Conservation (phyloP, 495 filamentous ascomycete genomes). For the Hamigera avellanea region DNA sequence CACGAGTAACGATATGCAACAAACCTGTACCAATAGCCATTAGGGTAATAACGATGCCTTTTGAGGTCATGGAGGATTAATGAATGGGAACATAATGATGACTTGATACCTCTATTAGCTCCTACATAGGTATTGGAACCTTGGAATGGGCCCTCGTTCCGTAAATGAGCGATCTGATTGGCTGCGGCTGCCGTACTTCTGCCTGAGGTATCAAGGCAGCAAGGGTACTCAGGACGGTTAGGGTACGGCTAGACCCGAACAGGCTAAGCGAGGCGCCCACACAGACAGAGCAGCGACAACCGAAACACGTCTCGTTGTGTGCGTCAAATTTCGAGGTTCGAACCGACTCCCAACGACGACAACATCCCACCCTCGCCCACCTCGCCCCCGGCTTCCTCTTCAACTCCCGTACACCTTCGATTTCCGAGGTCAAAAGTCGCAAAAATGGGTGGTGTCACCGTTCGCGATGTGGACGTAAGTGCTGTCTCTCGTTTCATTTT, state of each 20-base stretch:
- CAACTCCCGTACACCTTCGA: constrained; percentile 20
- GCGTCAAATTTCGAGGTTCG: constrained; percentile 32
- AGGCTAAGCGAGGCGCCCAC: constrained; percentile 33
- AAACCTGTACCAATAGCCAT: too few relatives aligned
- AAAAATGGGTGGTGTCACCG: constrained; percentile 77
- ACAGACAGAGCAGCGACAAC: constrained; percentile 19
- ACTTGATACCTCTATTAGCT: too few relatives aligned
- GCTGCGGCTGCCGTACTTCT: background rate
- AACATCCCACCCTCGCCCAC: constrained; percentile 22
- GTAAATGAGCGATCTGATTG: too few relatives aligned
- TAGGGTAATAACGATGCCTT: too few relatives aligned
- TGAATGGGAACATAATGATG: too few relatives aligned
- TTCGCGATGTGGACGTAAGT: constrained; percentile 88
- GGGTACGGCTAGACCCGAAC: constrained; percentile 34
- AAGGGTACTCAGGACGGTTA: too few relatives aligned
- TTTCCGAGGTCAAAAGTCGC: constrained; percentile 35
- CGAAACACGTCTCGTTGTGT: constrained; percentile 20
- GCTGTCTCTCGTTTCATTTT: constrained; percentile 1
- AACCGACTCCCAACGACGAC: constrained; percentile 28
- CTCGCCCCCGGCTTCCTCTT: constrained; percentile 18
- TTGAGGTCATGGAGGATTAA: constrained; percentile 7
- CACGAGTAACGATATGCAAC: too few relatives aligned
- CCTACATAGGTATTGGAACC: too few relatives aligned
- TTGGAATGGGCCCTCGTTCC: too few relatives aligned
- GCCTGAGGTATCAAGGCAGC: constrained; percentile 11